phyloP scores from a whole-genome alignment of 139 green algal genomes.

The Chlorella sorokiniana region DNA sequence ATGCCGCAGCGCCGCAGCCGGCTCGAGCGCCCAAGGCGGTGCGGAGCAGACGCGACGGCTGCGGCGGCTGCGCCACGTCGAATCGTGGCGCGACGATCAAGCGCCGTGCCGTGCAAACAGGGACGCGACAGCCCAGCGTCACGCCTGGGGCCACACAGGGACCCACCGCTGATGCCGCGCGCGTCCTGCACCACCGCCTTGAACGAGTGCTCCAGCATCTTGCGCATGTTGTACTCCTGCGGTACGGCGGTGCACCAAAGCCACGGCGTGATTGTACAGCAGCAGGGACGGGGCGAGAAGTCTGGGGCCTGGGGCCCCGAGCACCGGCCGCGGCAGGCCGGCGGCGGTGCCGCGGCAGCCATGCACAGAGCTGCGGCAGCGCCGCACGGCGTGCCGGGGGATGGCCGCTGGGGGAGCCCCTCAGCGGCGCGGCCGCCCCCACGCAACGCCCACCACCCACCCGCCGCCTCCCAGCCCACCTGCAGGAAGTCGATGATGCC shows the following conservation, averaged over 20 bases:
- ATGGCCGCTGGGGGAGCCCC: no score
- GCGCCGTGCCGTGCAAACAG: not conserved
- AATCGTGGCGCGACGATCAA: no score
- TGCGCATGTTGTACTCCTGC: conserved; percentile 88
- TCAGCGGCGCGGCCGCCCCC: not conserved
- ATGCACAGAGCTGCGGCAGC: no score
- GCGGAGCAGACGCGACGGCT: no score
- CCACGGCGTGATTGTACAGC: not conserved
- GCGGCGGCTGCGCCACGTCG: no score
- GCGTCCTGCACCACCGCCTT: conserved; percentile 81
- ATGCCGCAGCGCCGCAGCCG: no score
- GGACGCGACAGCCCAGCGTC: no score
- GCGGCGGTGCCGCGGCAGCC: no score
- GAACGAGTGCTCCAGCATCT: conserved; percentile 85
- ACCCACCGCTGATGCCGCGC: conserved; percentile 65
- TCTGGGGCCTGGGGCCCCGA: not conserved
- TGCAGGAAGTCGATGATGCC: conserved; percentile 58
- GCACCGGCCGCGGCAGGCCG: not conserved
- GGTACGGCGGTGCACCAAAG: not conserved
- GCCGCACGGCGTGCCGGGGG: no score
- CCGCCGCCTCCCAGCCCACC: not conserved
- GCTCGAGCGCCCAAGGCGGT: no score
- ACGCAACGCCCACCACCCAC: not conserved
- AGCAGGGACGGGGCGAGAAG: not conserved
- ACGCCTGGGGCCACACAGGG: no score